Base-by-base conservation (phyloP, 2,329 filamentous ascomycete species). In the Colletotrichum scovillei region DNA sequence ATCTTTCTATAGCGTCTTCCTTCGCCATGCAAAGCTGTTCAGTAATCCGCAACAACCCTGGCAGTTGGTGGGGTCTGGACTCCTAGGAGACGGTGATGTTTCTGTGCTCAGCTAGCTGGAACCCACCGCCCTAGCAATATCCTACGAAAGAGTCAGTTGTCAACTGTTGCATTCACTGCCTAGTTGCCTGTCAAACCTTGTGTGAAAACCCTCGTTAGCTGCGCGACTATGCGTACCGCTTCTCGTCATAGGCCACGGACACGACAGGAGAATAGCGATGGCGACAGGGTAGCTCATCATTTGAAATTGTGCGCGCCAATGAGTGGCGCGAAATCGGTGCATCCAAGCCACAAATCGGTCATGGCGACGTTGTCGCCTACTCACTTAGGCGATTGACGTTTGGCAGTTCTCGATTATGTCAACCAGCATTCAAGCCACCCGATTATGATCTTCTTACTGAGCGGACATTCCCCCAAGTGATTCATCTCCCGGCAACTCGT, bases 41-140 rank as follows among this genome's bases (percentile, higher is more conserved):
- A 70, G 70, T 70, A 70, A 70, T 73, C 67, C 26, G 19, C 16
- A 8, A 12, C 22, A 24, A n/a, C 46, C 42, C 60, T 52, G 32
- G 26, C 30, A 32, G 19, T 30, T 19, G 28, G 42, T 30, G 59
- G 55, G 19, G 60, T 32, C 65, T n/a, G 22, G 9, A n/a, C 55
- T 60, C 59, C 55, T 46, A 46, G 24, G 35, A 38, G 24, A 28
- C 26, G 14, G 28, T 55, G 58, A 24, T 26, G 59, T 28, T 56
- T 32, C 22, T 28, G 49, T 9, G 32, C 49, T 38, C 6, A 38
- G 28, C 22, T 14, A 26, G 32, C 22, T 56, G 14, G 12, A 56
- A 30, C 8, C 49, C 63, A 49, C 30, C 30, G 32, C 49, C 22
- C 49, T 49, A 49, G 22, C 26, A 22, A 24, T 11, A 49, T 53